phyloP scores from a whole-genome alignment of 495 filamentous ascomycete genomes.

The Filosporella fistucella region DNA sequence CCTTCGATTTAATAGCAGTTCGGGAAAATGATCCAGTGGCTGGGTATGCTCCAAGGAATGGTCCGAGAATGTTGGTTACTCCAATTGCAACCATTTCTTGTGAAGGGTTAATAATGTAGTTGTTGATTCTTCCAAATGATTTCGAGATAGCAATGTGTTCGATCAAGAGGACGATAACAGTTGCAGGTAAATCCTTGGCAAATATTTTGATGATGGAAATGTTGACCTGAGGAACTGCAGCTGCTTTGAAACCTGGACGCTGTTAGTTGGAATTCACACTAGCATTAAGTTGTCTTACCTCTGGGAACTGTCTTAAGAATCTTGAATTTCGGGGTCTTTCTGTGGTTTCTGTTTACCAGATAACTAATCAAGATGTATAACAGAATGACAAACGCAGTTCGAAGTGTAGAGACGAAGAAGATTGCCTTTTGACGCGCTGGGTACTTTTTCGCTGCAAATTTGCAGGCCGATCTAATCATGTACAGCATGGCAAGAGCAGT shows the following conservation, averaged over 20 bases:
- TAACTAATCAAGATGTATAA: slow-evolving; percentile 93
- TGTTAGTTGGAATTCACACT: background rate
- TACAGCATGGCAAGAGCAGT: slow-evolving; percentile 83
- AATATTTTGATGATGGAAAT: slow-evolving; percentile 40
- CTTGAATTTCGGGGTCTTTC: slow-evolving; percentile 52
- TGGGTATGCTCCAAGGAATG: slow-evolving; percentile 91
- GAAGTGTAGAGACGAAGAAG: slow-evolving; percentile 87
- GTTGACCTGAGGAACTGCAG: slow-evolving; percentile 70
- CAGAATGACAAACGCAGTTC: slow-evolving; percentile 86
- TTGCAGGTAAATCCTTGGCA: slow-evolving; percentile 63
- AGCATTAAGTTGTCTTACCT: slow-evolving; percentile 33
- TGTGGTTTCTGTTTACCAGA: slow-evolving; percentile 61
- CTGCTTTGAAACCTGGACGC: slow-evolving; percentile 57
- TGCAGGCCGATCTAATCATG: slow-evolving; percentile 65
- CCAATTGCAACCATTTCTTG: slow-evolving; percentile 97
- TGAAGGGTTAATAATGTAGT: slow-evolving; percentile 96
- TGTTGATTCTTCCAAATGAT: slow-evolving; percentile 94
- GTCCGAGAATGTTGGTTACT: slow-evolving; percentile 84
- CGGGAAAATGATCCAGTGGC: slow-evolving; percentile 96
- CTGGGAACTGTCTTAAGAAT: slow-evolving; percentile 50
- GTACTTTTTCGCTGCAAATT: slow-evolving; percentile 59
- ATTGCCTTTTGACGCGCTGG: slow-evolving; percentile 67
- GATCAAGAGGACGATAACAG: slow-evolving; percentile 90
- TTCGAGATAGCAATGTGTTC: slow-evolving; percentile 98
- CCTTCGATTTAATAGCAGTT: slow-evolving; percentile 97